These are phyloP conservation scores for Cryptococcus sp. DNA, from an alignment of 1,284 basidiomycete species.

Conservation along the genomic window DNA sequence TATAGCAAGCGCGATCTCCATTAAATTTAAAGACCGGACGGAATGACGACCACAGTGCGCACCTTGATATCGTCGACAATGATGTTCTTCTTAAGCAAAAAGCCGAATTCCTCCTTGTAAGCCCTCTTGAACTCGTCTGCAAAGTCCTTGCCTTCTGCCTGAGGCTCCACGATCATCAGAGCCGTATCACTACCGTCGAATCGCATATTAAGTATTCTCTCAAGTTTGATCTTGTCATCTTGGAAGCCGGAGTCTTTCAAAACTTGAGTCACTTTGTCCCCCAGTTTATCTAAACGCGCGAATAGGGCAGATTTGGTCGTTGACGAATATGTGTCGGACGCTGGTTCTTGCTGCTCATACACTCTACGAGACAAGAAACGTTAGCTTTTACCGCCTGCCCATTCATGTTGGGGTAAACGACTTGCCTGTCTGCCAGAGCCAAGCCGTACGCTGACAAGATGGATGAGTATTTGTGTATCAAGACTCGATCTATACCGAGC, in stretches of 20 bases:
- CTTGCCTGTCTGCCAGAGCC: conserved; percentile 78
- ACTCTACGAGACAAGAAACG: conserved; percentile 57
- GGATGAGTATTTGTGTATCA: conserved; percentile 82
- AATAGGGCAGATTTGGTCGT: conserved; percentile 60
- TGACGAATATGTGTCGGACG: conserved; percentile 63
- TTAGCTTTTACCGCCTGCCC: too few relatives aligned
- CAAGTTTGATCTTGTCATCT: conserved; percentile 66
- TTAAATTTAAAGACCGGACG: neutral
- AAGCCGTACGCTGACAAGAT: conserved; percentile 89
- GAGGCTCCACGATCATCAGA: conserved; percentile 70
- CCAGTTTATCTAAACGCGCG: conserved; percentile 68
- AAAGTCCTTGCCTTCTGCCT: conserved; percentile 73
- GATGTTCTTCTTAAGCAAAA: conserved; percentile 77
- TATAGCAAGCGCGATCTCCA: too few relatives aligned
- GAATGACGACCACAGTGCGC: too few relatives aligned
- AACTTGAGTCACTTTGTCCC: conserved; percentile 64
- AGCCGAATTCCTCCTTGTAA: conserved; percentile 87
- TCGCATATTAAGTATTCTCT: conserved; percentile 87
- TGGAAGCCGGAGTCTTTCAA: conserved; percentile 78
- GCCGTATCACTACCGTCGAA: conserved; percentile 81
- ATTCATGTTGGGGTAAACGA: neutral
- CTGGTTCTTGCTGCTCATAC: conserved; percentile 82
- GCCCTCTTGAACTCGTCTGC: conserved; percentile 72
- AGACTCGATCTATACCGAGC: conserved; percentile 77
- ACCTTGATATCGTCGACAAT: conserved; percentile 92